Conservation (phyloP, 176 grass and related monocot genomes). For the Olyra latifolia region DNA sequence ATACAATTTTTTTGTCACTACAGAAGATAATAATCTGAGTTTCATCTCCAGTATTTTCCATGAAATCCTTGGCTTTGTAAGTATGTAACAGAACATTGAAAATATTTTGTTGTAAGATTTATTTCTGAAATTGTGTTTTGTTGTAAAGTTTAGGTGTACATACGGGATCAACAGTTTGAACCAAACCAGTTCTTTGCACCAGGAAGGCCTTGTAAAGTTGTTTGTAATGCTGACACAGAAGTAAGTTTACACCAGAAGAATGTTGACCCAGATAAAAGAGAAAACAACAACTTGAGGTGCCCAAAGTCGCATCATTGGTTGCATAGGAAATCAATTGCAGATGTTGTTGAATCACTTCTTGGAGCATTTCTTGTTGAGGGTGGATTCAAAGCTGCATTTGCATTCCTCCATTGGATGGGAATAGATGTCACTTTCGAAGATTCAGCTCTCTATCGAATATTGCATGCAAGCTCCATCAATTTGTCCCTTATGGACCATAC, state of each 20-base stretch:
- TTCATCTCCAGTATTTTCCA: slow-evolving; percentile 8
- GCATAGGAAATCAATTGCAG: slow-evolving; percentile 83
- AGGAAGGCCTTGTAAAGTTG: slow-evolving; percentile 73
- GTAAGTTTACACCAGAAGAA: slow-evolving; percentile 53
- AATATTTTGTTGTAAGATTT: slow-evolving; percentile 31
- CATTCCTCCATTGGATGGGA: slow-evolving; percentile 83
- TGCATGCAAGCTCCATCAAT: slow-evolving; percentile 60
- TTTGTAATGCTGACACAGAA: slow-evolving; percentile 69
- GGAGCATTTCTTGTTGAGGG: slow-evolving; percentile 90
- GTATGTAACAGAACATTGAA: neutral
- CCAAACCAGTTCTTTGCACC: slow-evolving; percentile 82
- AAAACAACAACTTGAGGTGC: slow-evolving; percentile 56
- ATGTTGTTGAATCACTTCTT: slow-evolving; percentile 91
- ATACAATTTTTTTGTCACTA: slow-evolving; percentile 6
- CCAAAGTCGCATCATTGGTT: slow-evolving; percentile 90
- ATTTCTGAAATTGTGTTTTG: slow-evolving; percentile 10
- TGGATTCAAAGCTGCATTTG: slow-evolving; percentile 92
- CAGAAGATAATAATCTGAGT: neutral
- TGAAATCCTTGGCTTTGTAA: neutral
- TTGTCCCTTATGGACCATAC: slow-evolving; percentile 54
- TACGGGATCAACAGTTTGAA: slow-evolving; percentile 78
- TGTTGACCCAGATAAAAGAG: slow-evolving; percentile 41
- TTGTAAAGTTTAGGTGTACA: slow-evolving; percentile 69
- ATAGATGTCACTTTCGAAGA: slow-evolving; percentile 64
- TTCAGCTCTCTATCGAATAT: slow-evolving; percentile 58